Evolutionary conservation across 352 stramenopile genomes (phyloP).

Genomic region (Thalassiosira allenii): DNA sequence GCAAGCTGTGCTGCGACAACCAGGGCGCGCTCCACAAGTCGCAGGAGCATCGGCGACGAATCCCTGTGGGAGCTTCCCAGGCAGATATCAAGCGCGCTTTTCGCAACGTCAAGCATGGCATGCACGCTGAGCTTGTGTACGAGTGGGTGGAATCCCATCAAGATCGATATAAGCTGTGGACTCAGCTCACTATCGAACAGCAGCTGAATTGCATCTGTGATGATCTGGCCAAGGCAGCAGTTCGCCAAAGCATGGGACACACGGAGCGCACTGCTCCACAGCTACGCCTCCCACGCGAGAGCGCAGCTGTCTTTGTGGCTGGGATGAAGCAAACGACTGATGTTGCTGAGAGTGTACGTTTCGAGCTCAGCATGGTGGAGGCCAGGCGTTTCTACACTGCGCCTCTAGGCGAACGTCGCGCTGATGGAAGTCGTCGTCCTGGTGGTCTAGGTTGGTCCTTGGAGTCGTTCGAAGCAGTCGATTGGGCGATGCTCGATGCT

Average conservation of each 20-base stretch:
- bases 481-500: not conserved
- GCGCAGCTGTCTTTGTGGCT: constrained; percentile 11
- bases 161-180: no score
- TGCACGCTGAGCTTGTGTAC: no score
- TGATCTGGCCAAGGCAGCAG: not conserved
- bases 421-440: no score
- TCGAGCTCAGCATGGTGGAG: constrained; percentile 2
- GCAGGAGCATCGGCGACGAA: not conserved
- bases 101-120: not conserved
- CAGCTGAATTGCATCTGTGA: constrained; percentile 21
- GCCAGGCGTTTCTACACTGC: not conserved
- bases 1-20: constrained; percentile 17
- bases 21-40: not conserved
- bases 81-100: not conserved
- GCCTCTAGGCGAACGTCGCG: not conserved
- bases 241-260: not conserved
- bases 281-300: constrained; percentile 13
- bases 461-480: constrained; percentile 12
- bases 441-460: constrained; percentile 6
- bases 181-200: constrained; percentile 6
- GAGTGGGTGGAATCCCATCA: no score
- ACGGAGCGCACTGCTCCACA: not conserved
- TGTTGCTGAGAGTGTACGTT: not conserved
- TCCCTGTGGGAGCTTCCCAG: not conserved
- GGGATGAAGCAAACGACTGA: constrained; percentile 20